These are phyloP conservation scores for Dictyostelium discoideum DNA, from an alignment of 78 protist species.

Conservation along the genomic window DNA sequence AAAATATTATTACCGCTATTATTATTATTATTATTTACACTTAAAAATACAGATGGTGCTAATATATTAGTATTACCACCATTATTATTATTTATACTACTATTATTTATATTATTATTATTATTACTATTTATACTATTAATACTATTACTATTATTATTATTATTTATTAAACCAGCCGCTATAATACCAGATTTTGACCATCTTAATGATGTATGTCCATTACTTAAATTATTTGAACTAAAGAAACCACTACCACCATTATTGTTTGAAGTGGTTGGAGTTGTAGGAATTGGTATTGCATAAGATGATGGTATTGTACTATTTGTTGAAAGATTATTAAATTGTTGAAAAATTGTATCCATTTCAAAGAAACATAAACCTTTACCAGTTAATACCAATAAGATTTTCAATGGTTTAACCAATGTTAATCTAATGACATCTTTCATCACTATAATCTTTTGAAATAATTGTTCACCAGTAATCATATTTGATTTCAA, in stretches of 20 bases:
- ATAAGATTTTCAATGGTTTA: background rate
- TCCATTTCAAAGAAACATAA: constrained; percentile 25
- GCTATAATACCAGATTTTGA: constrained; percentile 8
- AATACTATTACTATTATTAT: background rate
- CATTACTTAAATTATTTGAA: background rate
- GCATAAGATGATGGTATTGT: background rate
- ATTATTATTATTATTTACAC: background rate
- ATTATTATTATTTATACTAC: background rate
- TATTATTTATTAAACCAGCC: constrained; percentile 1
- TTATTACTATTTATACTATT: background rate
- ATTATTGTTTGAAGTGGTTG: background rate
- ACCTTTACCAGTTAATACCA: constrained; percentile 37
- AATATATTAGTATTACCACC: background rate
- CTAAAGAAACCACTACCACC: background rate
- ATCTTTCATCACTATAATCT: constrained; percentile 26
- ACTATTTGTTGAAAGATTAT: background rate
- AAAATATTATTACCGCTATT: background rate
- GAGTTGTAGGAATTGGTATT: background rate
- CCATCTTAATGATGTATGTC: background rate
- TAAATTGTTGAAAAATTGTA: background rate
- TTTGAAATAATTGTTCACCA: constrained; percentile 15
- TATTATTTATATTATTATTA: background rate
- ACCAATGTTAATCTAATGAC: constrained; percentile 18
- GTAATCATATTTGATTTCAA: constrained; percentile 10
- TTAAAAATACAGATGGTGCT: background rate